Conservation (phyloP, 441 rosid genomes). For the Arabidopsis hybrid region DNA sequence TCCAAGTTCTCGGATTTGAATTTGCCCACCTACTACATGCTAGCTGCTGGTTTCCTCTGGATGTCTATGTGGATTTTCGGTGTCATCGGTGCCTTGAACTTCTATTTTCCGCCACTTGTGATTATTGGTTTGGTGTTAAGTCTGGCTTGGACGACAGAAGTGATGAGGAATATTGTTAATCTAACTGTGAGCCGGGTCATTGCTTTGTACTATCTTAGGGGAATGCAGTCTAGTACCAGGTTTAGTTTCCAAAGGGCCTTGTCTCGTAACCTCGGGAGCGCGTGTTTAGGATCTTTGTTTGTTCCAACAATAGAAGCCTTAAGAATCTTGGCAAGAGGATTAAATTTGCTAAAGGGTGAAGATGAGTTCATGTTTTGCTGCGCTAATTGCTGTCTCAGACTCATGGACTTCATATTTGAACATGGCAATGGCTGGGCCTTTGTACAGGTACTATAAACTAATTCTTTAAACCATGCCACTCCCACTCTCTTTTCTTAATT, state of each 20-base stretch:
- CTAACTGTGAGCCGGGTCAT: slow-evolving; percentile 83
- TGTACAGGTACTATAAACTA: slow-evolving; percentile 73
- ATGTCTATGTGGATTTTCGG: slow-evolving; percentile 95
- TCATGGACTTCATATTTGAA: slow-evolving; percentile 79
- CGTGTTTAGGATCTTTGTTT: slow-evolving; percentile 90
- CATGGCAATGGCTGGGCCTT: slow-evolving; percentile 96
- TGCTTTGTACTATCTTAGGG: slow-evolving; percentile 84
- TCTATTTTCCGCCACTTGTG: slow-evolving; percentile 59
- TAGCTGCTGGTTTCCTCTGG: slow-evolving; percentile 89
- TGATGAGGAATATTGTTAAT: slow-evolving; percentile 92
- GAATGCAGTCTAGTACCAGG: slow-evolving; percentile 82
- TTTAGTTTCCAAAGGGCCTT: slow-evolving; percentile 90
- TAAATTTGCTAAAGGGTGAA: slow-evolving; percentile 94
- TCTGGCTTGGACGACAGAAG: slow-evolving; percentile 88
- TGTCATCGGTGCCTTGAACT: slow-evolving; percentile 85
- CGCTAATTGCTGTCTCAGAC: slow-evolving; percentile 88
- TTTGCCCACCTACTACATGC: slow-evolving; percentile 81
- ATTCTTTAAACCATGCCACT: slow-evolving; percentile 9
- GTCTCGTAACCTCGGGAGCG: slow-evolving; percentile 86
- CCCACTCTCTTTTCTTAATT: slow-evolving; percentile 11
- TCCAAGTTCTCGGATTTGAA: slow-evolving; percentile 79
- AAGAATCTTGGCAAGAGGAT: slow-evolving; percentile 79
- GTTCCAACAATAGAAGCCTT: slow-evolving; percentile 89
- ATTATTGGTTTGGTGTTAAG: slow-evolving; percentile 64
- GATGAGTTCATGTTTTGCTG: slow-evolving; percentile 98